phyloP scores from a whole-genome alignment of 805 yeast genomes.

The Saccharomyces mikatae region DNA sequence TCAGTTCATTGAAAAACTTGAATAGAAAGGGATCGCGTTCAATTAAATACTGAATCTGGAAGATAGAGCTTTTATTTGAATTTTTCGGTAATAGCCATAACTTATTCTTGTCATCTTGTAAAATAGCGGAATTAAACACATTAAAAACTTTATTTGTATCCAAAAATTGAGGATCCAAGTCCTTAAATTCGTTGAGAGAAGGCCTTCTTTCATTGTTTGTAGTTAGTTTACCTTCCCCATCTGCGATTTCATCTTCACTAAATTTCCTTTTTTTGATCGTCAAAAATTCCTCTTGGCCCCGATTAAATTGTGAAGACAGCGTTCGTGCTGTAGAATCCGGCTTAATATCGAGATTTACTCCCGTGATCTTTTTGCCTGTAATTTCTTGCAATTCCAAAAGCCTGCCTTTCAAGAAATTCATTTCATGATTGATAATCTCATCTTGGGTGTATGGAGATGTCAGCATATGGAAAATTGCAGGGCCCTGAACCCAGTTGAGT shows the following conservation, averaged over 20 bases:
- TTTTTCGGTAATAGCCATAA: conserved; percentile 7
- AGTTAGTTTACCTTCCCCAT: not conserved
- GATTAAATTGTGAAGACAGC: not conserved
- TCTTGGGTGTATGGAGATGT: conserved; percentile 19
- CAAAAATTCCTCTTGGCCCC: not conserved
- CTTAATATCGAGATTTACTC: conserved; percentile 9
- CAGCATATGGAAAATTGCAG: conserved; percentile 24
- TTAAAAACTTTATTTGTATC: conserved; percentile 18
- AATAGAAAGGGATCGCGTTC: conserved; percentile 20
- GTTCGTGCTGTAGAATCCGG: not conserved
- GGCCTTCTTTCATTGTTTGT: not conserved
- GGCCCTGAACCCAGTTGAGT: conserved; percentile 27
- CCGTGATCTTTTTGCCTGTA: conserved; percentile 20
- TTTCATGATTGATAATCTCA: conserved; percentile 22
- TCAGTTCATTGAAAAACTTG: conserved; percentile 12
- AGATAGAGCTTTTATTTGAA: conserved; percentile 21
- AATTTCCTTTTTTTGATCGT: not conserved
- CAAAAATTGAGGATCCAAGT: conserved; percentile 24
- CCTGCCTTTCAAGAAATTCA: conserved; percentile 22
- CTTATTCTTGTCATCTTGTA: conserved; percentile 3
- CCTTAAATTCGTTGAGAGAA: conserved; percentile 18
- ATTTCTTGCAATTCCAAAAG: conserved; percentile 24
- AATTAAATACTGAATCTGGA: conserved; percentile 15
- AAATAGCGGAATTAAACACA: conserved; percentile 6
- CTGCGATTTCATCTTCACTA: not conserved